Evolutionary conservation across 148 eudicot species (phyloP), one percentile per base, ranked within the genome.

Genomic region (Rhododendron griersonianum): DNA sequence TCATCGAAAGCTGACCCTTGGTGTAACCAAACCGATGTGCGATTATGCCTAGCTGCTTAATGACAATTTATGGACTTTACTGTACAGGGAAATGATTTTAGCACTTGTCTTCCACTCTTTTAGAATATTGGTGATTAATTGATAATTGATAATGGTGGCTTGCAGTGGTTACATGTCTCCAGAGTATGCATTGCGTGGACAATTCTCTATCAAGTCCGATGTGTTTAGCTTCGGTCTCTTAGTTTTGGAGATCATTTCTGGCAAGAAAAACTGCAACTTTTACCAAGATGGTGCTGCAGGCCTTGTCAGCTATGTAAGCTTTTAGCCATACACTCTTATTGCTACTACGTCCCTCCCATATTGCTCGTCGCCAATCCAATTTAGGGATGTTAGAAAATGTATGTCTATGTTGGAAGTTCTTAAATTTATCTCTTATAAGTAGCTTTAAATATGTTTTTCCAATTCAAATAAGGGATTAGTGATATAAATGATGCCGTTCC

Each of bases 141-240:
- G 50, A 39, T 76, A 33, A 33, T 33, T 33, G 35, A 33, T 33
- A 45, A 0, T 76, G 25, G 5, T 77, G 14, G 3, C 13, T 77
- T 44, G 47, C 50, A 44, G 80, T 9, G 51, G 80, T 41, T 77
- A 77, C 4, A 91, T 91, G 92, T 83, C 93, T 19, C 94, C 93
- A 5, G 92, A 93, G 55, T 93, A 90, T 30, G 90, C 87, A n/a
- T 21, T 65, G 33, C 71, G 2, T 9, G 71, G 71, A n/a, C 71
- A 65, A n/a, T 65, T 65, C 30, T 65, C 71, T 65, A 30, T 3
- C 13, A 65, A 65, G 33, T 65, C 71, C 0, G 71, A 65, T 25
- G 71, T 65, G 30, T 65, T n/a, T 65, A 65, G 33, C 71, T 65
- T 65, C 1, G 71, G 71, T 3, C 33, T 65, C 71, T 65, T 65